Conservation (phyloP, 768 basidiomycete genomes). For the Mycena albidolilacea region DNA sequence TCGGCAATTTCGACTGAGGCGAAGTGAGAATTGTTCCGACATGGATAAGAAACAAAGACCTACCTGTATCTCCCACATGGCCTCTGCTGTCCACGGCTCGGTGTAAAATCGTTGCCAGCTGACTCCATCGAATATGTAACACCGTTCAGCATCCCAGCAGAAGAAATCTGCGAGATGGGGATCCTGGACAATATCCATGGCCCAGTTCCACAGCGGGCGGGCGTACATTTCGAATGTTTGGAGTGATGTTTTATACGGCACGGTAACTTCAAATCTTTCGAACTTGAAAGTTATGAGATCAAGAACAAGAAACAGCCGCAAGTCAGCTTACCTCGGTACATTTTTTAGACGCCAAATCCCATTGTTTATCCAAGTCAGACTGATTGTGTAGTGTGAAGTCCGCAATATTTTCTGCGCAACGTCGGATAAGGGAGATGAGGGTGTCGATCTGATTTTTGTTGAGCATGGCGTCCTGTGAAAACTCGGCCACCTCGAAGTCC, state of each 20-base stretch:
- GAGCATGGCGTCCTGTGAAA: too few species aligned
- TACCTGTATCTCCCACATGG: background rate
- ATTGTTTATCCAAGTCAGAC: too few species aligned
- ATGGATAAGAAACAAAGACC: background rate
- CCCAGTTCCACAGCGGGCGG: background rate
- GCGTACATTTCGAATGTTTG: background rate
- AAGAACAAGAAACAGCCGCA: too few species aligned
- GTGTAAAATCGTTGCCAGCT: background rate
- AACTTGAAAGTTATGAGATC: background rate
- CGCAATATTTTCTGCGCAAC: too few species aligned
- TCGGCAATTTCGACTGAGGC: background rate
- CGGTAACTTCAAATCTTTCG: background rate
- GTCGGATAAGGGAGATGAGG: too few species aligned
- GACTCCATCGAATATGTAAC: background rate
- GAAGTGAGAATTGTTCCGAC: slow-evolving; percentile 14
- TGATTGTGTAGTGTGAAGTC: too few species aligned
- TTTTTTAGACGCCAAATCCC: too few species aligned
- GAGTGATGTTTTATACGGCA: background rate
- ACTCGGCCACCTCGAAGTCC: too few species aligned
- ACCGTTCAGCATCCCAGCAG: background rate
- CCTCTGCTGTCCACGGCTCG: background rate
- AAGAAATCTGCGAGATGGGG: background rate
- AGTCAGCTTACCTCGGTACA: too few species aligned
- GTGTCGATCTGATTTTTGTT: too few species aligned
- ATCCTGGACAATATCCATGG: background rate